Percentiles rank a stretch among this genome's conserved stretches.
Conservation (phyloP, 2,329 filamentous ascomycete species). For the Colletotrichum endophyticum region DNA sequence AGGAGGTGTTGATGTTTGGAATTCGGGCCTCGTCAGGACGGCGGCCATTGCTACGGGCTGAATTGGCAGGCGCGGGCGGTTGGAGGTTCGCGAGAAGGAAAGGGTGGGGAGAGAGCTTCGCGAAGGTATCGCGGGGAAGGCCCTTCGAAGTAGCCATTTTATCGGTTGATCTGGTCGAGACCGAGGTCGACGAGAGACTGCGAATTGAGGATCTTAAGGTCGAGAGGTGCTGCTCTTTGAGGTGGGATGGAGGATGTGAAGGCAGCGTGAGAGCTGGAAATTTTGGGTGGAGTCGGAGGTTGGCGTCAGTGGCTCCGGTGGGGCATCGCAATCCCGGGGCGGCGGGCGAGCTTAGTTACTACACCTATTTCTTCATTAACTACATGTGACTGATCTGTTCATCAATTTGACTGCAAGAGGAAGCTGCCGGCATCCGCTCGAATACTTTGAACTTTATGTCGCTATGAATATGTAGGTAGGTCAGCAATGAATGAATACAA, state of each 20-base stretch:
- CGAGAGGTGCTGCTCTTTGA: neutral
- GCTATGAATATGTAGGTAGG: too few relatives aligned
- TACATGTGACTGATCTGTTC: too few relatives aligned
- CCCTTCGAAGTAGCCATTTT: conserved; percentile 42
- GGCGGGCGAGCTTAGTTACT: too few relatives aligned
- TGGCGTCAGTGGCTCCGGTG: conserved; percentile 12
- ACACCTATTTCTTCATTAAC: too few relatives aligned
- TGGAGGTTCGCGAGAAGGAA: conserved; percentile 90
- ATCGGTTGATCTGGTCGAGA: neutral
- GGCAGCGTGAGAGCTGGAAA: conserved; percentile 12
- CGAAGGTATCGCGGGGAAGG: conserved; percentile 73
- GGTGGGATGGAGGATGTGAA: conserved; percentile 4
- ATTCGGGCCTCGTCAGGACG: conserved; percentile 70
- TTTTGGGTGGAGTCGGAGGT: conserved; percentile 15
- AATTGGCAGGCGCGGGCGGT: conserved; percentile 46
- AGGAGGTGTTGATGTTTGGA: conserved; percentile 81
- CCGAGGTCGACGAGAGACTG: fast-evolving
- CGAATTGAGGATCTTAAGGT: neutral
- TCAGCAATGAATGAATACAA: too few relatives aligned
- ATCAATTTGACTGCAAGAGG: too few relatives aligned
- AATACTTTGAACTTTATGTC: too few relatives aligned
- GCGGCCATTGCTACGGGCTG: conserved; percentile 83
- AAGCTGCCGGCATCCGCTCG: too few relatives aligned
- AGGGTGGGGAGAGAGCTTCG: conserved; percentile 85
- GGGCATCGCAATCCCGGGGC: too few relatives aligned